These are phyloP conservation scores for Lonicera japonica DNA, from an alignment of 129 eudicot genomes.

Conservation along the genomic window DNA sequence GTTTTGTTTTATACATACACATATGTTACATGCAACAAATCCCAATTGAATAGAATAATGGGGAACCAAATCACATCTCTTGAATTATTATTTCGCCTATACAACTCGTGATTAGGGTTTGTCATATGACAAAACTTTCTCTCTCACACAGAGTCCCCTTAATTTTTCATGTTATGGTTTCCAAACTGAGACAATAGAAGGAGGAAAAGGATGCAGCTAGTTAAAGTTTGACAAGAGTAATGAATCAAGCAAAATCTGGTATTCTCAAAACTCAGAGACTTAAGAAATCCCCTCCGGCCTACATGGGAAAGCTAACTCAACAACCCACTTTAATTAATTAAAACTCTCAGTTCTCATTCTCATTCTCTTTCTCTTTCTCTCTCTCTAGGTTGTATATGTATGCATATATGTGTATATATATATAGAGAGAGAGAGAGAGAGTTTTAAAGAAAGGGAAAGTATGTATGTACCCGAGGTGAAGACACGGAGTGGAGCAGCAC, in stretches of 20 bases:
- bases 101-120: conserved; percentile 42
- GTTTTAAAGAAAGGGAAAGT: neutral
- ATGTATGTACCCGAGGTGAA: conserved; percentile 48
- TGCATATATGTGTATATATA: too few relatives aligned
- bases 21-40: too few relatives aligned
- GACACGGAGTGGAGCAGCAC: conserved; percentile 46
- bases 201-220: neutral
- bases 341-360: too few relatives aligned
- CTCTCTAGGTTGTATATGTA: neutral
- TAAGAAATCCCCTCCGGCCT: too few relatives aligned
- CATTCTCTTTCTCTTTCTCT: neutral
- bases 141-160: neutral
- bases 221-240: neutral
- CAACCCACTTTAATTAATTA: too few relatives aligned
- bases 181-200: neutral
- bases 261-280: too few relatives aligned
- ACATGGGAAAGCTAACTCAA: too few relatives aligned
- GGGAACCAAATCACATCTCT: conserved; percentile 18
- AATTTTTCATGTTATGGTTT: too few relatives aligned
- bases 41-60: conserved; percentile 5
- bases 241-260: too few relatives aligned
- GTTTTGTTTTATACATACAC: conserved; percentile 6
- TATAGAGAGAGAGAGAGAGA: neutral
- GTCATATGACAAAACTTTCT: conserved; percentile 19
- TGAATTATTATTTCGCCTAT: neutral